A percentile compares a stretch with the other conserved stretches of the same genome.
Evolutionary conservation across 768 basidiomycete genomes (phyloP).

Genomic region (Galerina marginata): DNA sequence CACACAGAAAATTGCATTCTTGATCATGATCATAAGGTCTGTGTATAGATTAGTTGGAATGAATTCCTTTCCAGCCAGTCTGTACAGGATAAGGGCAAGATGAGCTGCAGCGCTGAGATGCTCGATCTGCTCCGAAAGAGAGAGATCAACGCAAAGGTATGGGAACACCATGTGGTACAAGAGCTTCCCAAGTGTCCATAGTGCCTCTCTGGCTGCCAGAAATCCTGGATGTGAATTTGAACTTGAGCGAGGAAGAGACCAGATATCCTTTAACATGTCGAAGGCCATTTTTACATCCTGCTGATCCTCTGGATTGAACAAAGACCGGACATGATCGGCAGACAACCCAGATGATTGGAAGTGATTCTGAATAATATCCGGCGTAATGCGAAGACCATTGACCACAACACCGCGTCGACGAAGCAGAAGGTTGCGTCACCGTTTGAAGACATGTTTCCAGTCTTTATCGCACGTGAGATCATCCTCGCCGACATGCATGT

Average conservation of each 20-base stretch:
- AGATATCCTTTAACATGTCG: slow-evolving; percentile 27
- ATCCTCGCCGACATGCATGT: slow-evolving; percentile 32
- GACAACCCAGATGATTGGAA: slow-evolving; percentile 18
- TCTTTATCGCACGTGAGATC: slow-evolving; percentile 21
- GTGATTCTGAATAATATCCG: slow-evolving; percentile 24
- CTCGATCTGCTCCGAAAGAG: slow-evolving; percentile 32
- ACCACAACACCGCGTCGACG: slow-evolving; percentile 26
- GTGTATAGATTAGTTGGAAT: slow-evolving; percentile 34
- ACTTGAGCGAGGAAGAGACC: slow-evolving; percentile 16
- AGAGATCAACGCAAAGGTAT: slow-evolving; percentile 30
- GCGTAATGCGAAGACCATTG: slow-evolving; percentile 23
- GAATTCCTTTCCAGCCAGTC: slow-evolving; percentile 18
- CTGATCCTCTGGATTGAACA: slow-evolving; percentile 29
- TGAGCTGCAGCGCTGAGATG: slow-evolving; percentile 33
- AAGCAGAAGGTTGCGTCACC: slow-evolving; percentile 28
- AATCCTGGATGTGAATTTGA: slow-evolving; percentile 11
- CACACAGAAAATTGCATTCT: slow-evolving; percentile 35
- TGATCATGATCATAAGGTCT: slow-evolving; percentile 34
- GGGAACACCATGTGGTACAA: slow-evolving; percentile 29
- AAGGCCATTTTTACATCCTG: slow-evolving; percentile 32
- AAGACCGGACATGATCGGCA: slow-evolving; percentile 21
- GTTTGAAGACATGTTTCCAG: slow-evolving; percentile 35
- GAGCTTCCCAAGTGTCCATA: slow-evolving; percentile 23
- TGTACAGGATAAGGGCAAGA: slow-evolving; percentile 26
- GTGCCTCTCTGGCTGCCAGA: slow-evolving; percentile 9